These are phyloP conservation scores for Starmera stellimalicola DNA, from an alignment of 1,139 yeast species.

Conservation along the genomic window DNA sequence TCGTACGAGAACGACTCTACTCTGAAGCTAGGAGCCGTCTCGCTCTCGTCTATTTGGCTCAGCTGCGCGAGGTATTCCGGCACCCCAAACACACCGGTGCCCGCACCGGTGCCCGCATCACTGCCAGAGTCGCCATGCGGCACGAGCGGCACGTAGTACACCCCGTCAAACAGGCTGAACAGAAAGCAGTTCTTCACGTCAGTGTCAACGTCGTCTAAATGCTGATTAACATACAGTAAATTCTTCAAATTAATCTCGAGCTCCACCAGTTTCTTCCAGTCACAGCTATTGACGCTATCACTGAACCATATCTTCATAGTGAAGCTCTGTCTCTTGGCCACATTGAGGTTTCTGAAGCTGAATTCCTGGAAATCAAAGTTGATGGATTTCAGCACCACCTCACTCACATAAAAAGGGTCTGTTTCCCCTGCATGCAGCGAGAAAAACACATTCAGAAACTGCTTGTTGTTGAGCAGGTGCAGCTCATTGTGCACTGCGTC, in stretches of 20 bases:
- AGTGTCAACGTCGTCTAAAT: conserved; percentile 14
- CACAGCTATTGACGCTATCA: conserved; percentile 7
- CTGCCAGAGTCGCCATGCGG: no score
- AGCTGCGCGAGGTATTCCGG: neutral
- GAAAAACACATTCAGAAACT: conserved; percentile 27
- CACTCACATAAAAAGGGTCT: conserved; percentile 32
- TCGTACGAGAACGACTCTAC: conserved; percentile 25
- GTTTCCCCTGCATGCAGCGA: conserved; percentile 24
- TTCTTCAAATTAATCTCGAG: conserved; percentile 20
- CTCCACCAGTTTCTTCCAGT: conserved; percentile 20
- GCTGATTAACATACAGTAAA: conserved; percentile 22
- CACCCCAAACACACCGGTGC: no score
- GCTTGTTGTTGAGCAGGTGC: conserved; percentile 20
- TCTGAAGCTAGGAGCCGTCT: conserved; percentile 1
- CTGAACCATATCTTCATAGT: conserved; percentile 19
- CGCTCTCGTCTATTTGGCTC: neutral
- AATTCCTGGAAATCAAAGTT: conserved; percentile 28
- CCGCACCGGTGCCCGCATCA: no score
- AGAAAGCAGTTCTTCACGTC: conserved; percentile 24
- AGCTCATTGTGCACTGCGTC: conserved; percentile 17
- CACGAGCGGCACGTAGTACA: conserved; percentile 18
- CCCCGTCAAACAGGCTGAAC: conserved; percentile 29
- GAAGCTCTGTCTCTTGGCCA: conserved; percentile 6
- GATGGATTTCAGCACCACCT: conserved; percentile 23
- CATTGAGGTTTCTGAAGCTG: conserved; percentile 10